A percentile compares a stretch with the other conserved stretches of the same genome.
Conservation (phyloP, 805 yeast genomes). For the Starmerella vaccinii region DNA sequence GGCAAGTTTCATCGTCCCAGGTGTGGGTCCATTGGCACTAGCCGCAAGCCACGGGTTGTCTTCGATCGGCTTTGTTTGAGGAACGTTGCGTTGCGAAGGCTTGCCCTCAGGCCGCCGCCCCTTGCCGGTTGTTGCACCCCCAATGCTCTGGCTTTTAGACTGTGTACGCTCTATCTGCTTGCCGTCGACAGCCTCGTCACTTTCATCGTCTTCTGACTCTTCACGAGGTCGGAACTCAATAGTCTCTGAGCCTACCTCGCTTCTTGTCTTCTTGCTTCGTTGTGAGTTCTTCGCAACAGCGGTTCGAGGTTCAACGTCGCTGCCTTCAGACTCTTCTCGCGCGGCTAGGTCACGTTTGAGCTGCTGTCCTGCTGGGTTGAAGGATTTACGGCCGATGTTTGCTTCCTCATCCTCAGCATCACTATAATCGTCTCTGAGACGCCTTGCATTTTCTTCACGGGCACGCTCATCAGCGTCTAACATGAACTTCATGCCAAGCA, state of each 20-base stretch:
- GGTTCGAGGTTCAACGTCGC: constrained; percentile 16
- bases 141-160: neutral
- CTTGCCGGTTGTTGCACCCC: neutral
- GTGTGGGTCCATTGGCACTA: neutral
- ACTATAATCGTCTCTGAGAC: constrained; percentile 29
- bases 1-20: constrained; percentile 12
- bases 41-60: constrained; percentile 18
- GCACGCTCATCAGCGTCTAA: constrained; percentile 70
- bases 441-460: constrained; percentile 47
- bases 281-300: neutral
- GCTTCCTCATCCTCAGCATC: constrained; percentile 27
- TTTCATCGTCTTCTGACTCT: neutral
- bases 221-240: constrained; percentile 6
- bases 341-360: constrained; percentile 24
- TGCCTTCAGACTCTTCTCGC: constrained; percentile 27
- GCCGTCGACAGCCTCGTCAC: neutral
- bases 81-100: neutral
- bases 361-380: constrained; percentile 20
- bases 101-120: neutral
- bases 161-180: neutral
- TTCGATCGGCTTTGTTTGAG: neutral
- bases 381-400: constrained; percentile 41
- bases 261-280: neutral
- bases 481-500: constrained; percentile 93
- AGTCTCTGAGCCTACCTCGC: constrained; percentile 12